Percentiles rank a stretch among this genome's conserved stretches.
Conservation (phyloP, 2,329 filamentous ascomycete genomes). For the Beauveria pseudobassiana region DNA sequence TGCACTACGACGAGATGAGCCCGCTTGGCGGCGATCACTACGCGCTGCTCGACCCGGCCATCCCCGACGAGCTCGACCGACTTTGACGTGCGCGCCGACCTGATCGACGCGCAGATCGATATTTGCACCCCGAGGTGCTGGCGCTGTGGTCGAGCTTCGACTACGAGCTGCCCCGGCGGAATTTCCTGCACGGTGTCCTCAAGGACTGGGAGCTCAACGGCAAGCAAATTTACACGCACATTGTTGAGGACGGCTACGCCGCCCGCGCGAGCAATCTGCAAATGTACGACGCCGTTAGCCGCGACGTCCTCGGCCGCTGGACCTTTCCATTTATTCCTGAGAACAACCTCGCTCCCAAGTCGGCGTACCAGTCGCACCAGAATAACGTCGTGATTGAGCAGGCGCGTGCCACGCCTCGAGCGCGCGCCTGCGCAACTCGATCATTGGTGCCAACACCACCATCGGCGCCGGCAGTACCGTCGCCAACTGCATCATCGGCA, state of each 20-base stretch:
- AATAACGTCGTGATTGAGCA: slow-evolving; percentile 72
- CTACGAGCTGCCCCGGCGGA: slow-evolving; percentile 80
- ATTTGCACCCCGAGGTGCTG: slow-evolving; percentile 93
- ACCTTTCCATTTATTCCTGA: slow-evolving; percentile 85
- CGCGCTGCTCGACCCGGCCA: slow-evolving; percentile 66
- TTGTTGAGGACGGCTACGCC: slow-evolving; percentile 75
- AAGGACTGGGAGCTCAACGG: slow-evolving; percentile 97
- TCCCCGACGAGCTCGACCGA: slow-evolving; percentile 65
- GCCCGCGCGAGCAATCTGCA: slow-evolving; percentile 79
- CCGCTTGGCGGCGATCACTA: slow-evolving; percentile 58
- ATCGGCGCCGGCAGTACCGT: slow-evolving; percentile 67
- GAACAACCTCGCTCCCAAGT: slow-evolving; percentile 71
- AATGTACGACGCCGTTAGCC: slow-evolving; percentile 82
- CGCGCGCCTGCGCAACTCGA: slow-evolving; percentile 61
- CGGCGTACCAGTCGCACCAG: slow-evolving; percentile 65
- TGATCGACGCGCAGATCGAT: slow-evolving; percentile 92
- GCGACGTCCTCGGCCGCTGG: slow-evolving; percentile 81
- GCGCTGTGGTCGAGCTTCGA: slow-evolving; percentile 97
- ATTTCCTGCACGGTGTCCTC: slow-evolving; percentile 85
- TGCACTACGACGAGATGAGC: slow-evolving; percentile 91
- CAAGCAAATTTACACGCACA: slow-evolving; percentile 90
- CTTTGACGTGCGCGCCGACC: slow-evolving; percentile 75
- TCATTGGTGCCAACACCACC: slow-evolving; percentile 69
- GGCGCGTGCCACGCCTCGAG: slow-evolving; percentile 64
- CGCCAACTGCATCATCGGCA: slow-evolving; percentile 71